Conservation (phyloP, 257 asterid genomes). For the Nicotiana attenuata region DNA sequence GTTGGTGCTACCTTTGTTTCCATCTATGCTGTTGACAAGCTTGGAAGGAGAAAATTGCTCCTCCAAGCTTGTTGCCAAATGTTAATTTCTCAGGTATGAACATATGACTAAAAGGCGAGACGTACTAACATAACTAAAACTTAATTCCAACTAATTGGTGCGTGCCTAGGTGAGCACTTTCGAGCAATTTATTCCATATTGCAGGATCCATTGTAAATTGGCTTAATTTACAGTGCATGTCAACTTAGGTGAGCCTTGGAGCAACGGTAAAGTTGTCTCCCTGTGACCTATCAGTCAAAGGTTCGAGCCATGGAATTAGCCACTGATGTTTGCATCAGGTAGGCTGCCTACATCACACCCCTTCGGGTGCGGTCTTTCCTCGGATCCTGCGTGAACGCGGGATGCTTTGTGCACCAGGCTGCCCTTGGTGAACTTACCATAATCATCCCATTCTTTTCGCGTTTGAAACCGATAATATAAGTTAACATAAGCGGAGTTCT, state of each 20-base stretch:
- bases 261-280: too few relatives aligned
- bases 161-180: neutral
- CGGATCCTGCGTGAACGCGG: fast-evolving
- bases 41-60: slow-evolving; percentile 65
- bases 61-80: slow-evolving; percentile 70
- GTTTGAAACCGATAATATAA: too few relatives aligned
- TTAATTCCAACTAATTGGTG: too few relatives aligned
- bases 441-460: too few relatives aligned
- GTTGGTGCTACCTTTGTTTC: slow-evolving; percentile 55
- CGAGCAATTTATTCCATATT: neutral
- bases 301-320: too few relatives aligned
- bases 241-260: neutral
- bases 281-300: too few relatives aligned
- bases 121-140: neutral
- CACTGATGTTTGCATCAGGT: too few relatives aligned
- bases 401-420: too few relatives aligned
- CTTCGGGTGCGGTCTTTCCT: too few relatives aligned
- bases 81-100: slow-evolving; percentile 41
- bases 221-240: neutral
- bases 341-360: too few relatives aligned
- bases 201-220: neutral
- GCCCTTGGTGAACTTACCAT: too few relatives aligned
- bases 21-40: slow-evolving; percentile 39
- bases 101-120: neutral
- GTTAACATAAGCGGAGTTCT: too few relatives aligned